Conservation (phyloP, 805 yeast species). For the Candida caryicola region DNA sequence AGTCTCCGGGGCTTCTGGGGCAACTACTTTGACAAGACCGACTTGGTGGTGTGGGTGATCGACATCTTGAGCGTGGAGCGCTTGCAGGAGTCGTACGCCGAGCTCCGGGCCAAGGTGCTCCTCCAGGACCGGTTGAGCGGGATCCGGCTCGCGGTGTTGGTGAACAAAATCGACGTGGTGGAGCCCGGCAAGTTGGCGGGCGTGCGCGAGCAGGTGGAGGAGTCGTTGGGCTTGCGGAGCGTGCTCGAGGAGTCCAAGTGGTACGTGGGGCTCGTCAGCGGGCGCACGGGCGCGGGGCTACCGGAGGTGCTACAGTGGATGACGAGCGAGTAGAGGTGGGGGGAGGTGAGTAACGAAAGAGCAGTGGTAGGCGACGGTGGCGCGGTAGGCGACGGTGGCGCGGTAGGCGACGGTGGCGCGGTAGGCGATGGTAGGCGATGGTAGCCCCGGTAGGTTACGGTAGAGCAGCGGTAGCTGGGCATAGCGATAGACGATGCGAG, state of each 20-base stretch:
- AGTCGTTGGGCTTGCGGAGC: constrained; percentile 17
- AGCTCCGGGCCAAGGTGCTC: constrained; percentile 58
- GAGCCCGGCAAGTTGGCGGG: constrained; percentile 17
- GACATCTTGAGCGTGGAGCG: constrained; percentile 65
- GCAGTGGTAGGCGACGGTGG: too few relatives aligned
- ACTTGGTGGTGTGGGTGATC: constrained; percentile 81
- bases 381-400: too few relatives aligned
- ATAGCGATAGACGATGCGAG: too few relatives aligned
- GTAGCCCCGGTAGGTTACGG: too few relatives aligned
- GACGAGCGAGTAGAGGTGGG: constrained; percentile 16
- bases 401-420: too few relatives aligned
- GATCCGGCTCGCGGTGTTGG: constrained; percentile 59
- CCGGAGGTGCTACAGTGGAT: constrained; percentile 27
- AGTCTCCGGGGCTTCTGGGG: constrained; percentile 53
- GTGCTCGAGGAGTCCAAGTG: constrained; percentile 25
- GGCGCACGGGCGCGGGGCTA: constrained; percentile 33
- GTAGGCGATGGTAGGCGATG: too few relatives aligned
- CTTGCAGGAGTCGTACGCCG: constrained; percentile 60
- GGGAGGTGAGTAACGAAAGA: too few relatives aligned
- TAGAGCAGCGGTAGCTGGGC: too few relatives aligned
- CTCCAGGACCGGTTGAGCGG: constrained; percentile 70
- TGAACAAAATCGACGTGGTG: constrained; percentile 71
- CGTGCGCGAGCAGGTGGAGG: constrained; percentile 8
- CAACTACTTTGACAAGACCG: constrained; percentile 80
- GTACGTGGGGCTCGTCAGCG: constrained; percentile 31